Evolutionary conservation across 768 basidiomycete species (phyloP).

Genomic region (Macrolepiota dolichaula): DNA sequence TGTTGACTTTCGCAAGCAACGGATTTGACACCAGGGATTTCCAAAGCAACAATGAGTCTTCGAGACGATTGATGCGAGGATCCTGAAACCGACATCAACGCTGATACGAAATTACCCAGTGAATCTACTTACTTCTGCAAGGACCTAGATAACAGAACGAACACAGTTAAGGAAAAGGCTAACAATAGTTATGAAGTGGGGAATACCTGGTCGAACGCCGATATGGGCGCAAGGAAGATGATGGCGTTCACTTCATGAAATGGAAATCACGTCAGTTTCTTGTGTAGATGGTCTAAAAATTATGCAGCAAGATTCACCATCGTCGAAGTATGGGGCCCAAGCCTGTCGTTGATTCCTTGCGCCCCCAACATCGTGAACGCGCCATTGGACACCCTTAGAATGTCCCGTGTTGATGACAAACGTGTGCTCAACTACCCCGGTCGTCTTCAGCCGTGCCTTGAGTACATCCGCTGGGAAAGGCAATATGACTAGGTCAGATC

Average conservation of each 20-base stretch:
- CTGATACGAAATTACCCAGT: conserved; percentile 7
- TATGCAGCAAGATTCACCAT: conserved; percentile 46
- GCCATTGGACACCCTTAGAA: conserved; percentile 66
- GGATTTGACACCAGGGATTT: conserved; percentile 68
- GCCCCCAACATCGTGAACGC: conserved; percentile 84
- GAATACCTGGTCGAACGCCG: conserved; percentile 73
- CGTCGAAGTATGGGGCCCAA: conserved; percentile 88
- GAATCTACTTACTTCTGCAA: conserved; percentile 56
- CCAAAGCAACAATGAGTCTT: conserved; percentile 80
- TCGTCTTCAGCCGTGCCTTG: conserved; percentile 78
- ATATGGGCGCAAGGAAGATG: conserved; percentile 86
- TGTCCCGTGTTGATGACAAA: conserved; percentile 62
- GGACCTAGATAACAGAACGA: conserved; percentile 33
- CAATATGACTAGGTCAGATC: conserved; percentile 2
- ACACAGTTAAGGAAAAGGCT: conserved; percentile 1
- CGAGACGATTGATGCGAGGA: conserved; percentile 66
- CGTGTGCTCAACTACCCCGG: conserved; percentile 76
- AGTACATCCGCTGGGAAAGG: conserved; percentile 61
- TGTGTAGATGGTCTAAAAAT: background rate
- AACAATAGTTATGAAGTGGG: background rate
- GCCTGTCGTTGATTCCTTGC: conserved; percentile 78
- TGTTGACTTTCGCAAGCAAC: conserved; percentile 68
- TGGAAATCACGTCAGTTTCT: conserved; percentile 4
- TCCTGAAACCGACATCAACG: conserved; percentile 45
- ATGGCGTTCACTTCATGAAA: conserved; percentile 68